A percentile compares a stretch with the other conserved stretches of the same genome.
Evolutionary conservation across 352 stramenopile genomes (phyloP).

Genomic region (Phytophthora ohioensis): DNA sequence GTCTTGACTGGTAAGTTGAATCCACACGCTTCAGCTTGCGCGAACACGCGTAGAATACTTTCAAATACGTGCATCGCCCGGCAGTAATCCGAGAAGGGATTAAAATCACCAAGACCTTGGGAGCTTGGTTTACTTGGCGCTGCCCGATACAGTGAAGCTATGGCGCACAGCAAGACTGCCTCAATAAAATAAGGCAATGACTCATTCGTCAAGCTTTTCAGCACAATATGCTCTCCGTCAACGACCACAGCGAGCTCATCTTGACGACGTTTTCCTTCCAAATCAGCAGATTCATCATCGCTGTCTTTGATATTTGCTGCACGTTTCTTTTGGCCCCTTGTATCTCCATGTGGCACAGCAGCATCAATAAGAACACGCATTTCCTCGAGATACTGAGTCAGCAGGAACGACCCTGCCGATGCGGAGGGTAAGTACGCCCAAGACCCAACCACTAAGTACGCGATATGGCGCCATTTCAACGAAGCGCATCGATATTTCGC

Average conservation of each 20-base stretch:
- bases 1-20: slow-evolving; percentile 66
- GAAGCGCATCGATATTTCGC: slow-evolving; percentile 55
- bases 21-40: slow-evolving; percentile 55
- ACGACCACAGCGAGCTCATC: slow-evolving; percentile 39
- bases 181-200: slow-evolving; percentile 74
- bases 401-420: slow-evolving; percentile 36
- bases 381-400: slow-evolving; percentile 59
- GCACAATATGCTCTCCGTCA: slow-evolving; percentile 66
- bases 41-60: slow-evolving; percentile 57
- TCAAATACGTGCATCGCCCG: slow-evolving; percentile 47
- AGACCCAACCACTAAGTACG: slow-evolving; percentile 64
- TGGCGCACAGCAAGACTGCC: slow-evolving; percentile 55
- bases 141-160: slow-evolving; percentile 57
- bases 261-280: slow-evolving; percentile 38
- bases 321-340: slow-evolving; percentile 16
- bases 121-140: slow-evolving; percentile 36
- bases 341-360: slow-evolving; percentile 18
- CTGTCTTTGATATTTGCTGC: slow-evolving; percentile 18
- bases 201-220: slow-evolving; percentile 73
- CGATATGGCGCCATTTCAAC: slow-evolving; percentile 57
- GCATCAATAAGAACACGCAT: slow-evolving; percentile 55
- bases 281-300: slow-evolving; percentile 42
- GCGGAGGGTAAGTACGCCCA: slow-evolving; percentile 55
- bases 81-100: slow-evolving; percentile 59
- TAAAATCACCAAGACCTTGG: slow-evolving; percentile 15